Percentiles rank a stretch among this genome's conserved stretches.
Conservation (phyloP, 2,329 filamentous ascomycete species). For the Pyrenophora tritici-repentis region DNA sequence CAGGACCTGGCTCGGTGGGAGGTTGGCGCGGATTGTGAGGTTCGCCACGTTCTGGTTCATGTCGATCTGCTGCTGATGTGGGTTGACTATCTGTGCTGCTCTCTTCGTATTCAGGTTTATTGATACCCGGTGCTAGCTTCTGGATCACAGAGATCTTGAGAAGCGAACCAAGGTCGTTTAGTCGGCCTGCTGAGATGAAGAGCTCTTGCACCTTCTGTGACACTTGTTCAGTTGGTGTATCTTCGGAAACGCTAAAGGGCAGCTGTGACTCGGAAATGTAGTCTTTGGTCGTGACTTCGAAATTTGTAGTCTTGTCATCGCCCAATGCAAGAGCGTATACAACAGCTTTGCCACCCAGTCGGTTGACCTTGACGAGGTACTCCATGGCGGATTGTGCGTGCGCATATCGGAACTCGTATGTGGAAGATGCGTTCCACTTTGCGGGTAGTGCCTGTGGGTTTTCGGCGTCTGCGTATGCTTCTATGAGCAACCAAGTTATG, state of each 20-base stretch:
- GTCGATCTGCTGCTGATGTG: slow-evolving; percentile 49
- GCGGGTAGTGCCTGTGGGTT: slow-evolving; percentile 67
- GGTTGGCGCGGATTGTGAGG: slow-evolving; percentile 53
- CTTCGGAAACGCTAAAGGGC: slow-evolving; percentile 57
- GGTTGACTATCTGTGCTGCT: slow-evolving; percentile 19
- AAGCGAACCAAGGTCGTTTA: slow-evolving; percentile 69
- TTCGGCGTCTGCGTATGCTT: slow-evolving; percentile 61
- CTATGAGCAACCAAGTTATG: slow-evolving; percentile 46
- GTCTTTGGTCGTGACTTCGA: slow-evolving; percentile 76
- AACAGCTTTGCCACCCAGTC: slow-evolving; percentile 82
- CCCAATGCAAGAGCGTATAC: slow-evolving; percentile 78
- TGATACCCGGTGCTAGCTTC: slow-evolving; percentile 76
- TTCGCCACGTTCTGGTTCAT: slow-evolving; percentile 37
- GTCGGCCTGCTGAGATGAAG: slow-evolving; percentile 74
- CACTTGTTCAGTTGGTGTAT: slow-evolving; percentile 52
- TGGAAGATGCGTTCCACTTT: slow-evolving; percentile 78
- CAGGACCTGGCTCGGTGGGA: slow-evolving; percentile 61
- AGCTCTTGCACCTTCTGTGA: slow-evolving; percentile 57
- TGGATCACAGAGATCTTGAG: slow-evolving; percentile 83
- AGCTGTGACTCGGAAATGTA: slow-evolving; percentile 69
- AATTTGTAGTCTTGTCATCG: slow-evolving; percentile 78
- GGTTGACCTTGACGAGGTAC: slow-evolving; percentile 80
- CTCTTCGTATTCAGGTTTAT: slow-evolving; percentile 80
- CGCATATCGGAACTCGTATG: slow-evolving; percentile 81
- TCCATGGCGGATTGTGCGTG: slow-evolving; percentile 84